Evolutionary conservation across 805 yeast genomes (phyloP), one percentile per base, ranked within the genome.

Genomic region (Saccharomycopsis fibuligera): DNA sequence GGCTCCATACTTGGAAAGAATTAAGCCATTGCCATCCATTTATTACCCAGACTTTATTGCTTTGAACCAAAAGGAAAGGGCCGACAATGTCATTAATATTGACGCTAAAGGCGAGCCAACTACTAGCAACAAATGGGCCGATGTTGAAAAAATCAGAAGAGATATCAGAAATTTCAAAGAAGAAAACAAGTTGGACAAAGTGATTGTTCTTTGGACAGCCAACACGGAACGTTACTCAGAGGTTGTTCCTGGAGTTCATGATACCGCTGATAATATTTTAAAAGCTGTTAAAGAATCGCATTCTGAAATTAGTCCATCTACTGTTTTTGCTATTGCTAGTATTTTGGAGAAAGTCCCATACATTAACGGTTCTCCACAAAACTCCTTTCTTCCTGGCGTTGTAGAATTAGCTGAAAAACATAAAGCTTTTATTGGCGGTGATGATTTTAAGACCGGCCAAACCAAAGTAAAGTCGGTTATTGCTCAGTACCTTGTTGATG

Each of bases 31-130:
- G 69, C 83, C 86, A 38, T 87, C 96, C 2, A 75, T 90, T 53
- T 90, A 91, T 72, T 90, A 90, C 68, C 97, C 98, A 29, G 97
- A 90, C 66, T 90, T 88, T 69, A 91, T 90, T 68, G 97, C 97
- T 53, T 85, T 91, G 54, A 90, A 90, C 69, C 98, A 90, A 72
- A 81, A 79, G 57, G 91, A 79, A 41, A 81, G 98, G 66, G 98
- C 97, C 39, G 82, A 91, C 69, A 89, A 90, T 63, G 76, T 90
- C 56, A 75, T 81, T 67, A 82, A 85, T 60, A 73, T 81, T 49
- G 68, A 68, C 44, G 60, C 68, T 17, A 58, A 64, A 16, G 84
- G 83, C 35, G 70, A 72, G 44, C 72, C 75, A 41, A 70, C 69
- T 49, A 74, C 78, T 44, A 64, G 67, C 5, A 77, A 79, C 63